phyloP scores from a whole-genome alignment of 140 eudicot genomes.

The Flaveria floridana region DNA sequence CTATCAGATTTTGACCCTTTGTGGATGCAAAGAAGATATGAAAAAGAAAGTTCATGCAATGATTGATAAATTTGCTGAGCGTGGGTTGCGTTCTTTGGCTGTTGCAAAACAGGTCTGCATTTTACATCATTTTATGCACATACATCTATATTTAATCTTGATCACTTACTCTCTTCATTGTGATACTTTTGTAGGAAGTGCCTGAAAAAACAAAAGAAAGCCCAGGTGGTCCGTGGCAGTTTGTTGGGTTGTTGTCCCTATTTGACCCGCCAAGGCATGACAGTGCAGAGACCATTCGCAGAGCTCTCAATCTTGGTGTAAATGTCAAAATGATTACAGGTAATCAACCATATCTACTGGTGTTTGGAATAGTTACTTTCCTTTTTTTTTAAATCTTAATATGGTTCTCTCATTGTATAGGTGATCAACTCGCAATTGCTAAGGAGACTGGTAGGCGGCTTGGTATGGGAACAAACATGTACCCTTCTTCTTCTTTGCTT shows the following conservation, averaged over 20 bases:
- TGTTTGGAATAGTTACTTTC: neutral
- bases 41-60: slow-evolving; percentile 62
- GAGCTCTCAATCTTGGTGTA: slow-evolving; percentile 73
- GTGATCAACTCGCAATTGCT: slow-evolving; percentile 72
- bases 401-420: slow-evolving; percentile 19
- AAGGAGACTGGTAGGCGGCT: slow-evolving; percentile 78
- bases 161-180: slow-evolving; percentile 10
- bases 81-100: slow-evolving; percentile 74
- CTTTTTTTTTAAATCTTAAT: neutral
- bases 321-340: slow-evolving; percentile 72
- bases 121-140: neutral
- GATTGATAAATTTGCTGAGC: slow-evolving; percentile 74
- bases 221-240: slow-evolving; percentile 70
- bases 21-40: slow-evolving; percentile 67
- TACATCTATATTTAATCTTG: neutral
- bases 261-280: slow-evolving; percentile 87
- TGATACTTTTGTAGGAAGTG: slow-evolving; percentile 48
- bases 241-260: slow-evolving; percentile 65
- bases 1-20: slow-evolving; percentile 51
- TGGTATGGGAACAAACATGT: slow-evolving; percentile 88
- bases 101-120: slow-evolving; percentile 64
- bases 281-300: slow-evolving; percentile 69
- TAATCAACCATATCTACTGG: slow-evolving; percentile 24
- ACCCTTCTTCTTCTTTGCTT: slow-evolving; percentile 72
- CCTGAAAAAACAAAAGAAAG: slow-evolving; percentile 73